Evolutionary conservation across 1,284 basidiomycete genomes (phyloP).

Genomic region (Ganoderma lingzhi): DNA sequence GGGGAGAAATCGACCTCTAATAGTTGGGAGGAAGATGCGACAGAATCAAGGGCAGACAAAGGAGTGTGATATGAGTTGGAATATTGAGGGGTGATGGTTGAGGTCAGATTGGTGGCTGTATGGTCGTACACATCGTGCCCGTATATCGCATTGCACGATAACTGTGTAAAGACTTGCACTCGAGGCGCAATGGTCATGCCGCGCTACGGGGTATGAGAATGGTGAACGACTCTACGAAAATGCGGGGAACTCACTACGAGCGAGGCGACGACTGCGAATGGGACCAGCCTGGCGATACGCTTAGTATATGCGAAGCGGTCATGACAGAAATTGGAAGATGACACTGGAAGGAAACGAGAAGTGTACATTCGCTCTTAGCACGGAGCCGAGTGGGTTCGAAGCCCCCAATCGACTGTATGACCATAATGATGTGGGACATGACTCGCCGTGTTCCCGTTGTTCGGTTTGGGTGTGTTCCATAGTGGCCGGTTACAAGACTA

Average conservation of each 20-base stretch:
- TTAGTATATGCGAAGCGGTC: conserved; percentile 4
- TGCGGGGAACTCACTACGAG: conserved; percentile 59
- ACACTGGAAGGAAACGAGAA: not conserved
- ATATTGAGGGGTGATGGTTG: conserved; percentile 24
- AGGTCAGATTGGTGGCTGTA: conserved; percentile 40
- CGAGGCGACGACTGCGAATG: conserved; percentile 72
- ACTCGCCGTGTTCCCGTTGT: not conserved
- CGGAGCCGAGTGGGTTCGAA: not conserved
- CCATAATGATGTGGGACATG: not conserved
- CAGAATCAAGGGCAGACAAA: conserved; percentile 27
- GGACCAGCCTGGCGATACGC: conserved; percentile 65
- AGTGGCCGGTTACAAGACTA: not conserved
- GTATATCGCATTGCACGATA: conserved; percentile 67
- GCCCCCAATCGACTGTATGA: not conserved
- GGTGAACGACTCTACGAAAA: not conserved
- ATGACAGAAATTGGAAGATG: not conserved
- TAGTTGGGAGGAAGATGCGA: conserved; percentile 22
- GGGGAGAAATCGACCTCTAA: conserved; percentile 6
- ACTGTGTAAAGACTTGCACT: conserved; percentile 80
- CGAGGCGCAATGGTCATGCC: conserved; percentile 82
- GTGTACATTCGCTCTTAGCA: not conserved
- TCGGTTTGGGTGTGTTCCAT: not conserved
- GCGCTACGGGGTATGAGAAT: conserved; percentile 52
- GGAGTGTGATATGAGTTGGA: conserved; percentile 22
- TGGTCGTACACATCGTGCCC: conserved; percentile 53